Evolutionary conservation across 2,329 filamentous ascomycete genomes (phyloP).

Genomic region (Fusarium sp.): DNA sequence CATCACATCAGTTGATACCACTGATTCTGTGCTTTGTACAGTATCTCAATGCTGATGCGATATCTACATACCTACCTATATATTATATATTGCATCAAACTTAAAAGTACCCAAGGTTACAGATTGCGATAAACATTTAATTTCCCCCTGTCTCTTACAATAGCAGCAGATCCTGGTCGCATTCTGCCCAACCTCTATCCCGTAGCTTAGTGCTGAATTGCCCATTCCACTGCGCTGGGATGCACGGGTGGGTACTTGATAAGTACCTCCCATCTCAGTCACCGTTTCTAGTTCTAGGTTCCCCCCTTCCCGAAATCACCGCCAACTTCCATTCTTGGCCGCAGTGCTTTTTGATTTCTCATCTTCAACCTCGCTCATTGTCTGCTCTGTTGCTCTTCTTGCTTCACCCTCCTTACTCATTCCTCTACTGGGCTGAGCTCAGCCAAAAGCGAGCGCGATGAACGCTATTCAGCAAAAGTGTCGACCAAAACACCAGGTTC

Average conservation of each 20-base stretch:
- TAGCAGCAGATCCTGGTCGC: slow-evolving; percentile 14
- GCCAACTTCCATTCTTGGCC: slow-evolving; percentile 32
- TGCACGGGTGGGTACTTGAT: slow-evolving; percentile 28
- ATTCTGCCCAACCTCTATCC: slow-evolving; percentile 4
- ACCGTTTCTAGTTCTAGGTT: slow-evolving; percentile 17
- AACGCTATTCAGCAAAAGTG: slow-evolving; percentile 72
- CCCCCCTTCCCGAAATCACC: slow-evolving; percentile 31
- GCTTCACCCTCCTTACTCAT: slow-evolving; percentile 3
- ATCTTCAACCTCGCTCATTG: slow-evolving; percentile 6
- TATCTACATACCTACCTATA: no score
- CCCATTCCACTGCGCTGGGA: slow-evolving; percentile 27
- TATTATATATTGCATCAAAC: background rate
- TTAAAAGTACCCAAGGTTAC: slow-evolving; percentile 10
- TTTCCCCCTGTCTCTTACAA: slow-evolving; percentile 26
- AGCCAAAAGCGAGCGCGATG: slow-evolving; percentile 55
- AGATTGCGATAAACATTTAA: slow-evolving; percentile 30
- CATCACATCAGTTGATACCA: no score
- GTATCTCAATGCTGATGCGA: no score
- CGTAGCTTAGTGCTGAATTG: background rate
- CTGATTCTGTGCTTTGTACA: no score
- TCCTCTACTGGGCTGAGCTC: slow-evolving; percentile 33
- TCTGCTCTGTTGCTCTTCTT: slow-evolving; percentile 10
- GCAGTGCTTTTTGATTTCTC: slow-evolving; percentile 4
- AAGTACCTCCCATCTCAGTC: slow-evolving; percentile 31
- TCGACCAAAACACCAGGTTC: slow-evolving; percentile 95